phyloP scores from a whole-genome alignment of 108 stramenopile species.

The Conticribra guillardii region DNA sequence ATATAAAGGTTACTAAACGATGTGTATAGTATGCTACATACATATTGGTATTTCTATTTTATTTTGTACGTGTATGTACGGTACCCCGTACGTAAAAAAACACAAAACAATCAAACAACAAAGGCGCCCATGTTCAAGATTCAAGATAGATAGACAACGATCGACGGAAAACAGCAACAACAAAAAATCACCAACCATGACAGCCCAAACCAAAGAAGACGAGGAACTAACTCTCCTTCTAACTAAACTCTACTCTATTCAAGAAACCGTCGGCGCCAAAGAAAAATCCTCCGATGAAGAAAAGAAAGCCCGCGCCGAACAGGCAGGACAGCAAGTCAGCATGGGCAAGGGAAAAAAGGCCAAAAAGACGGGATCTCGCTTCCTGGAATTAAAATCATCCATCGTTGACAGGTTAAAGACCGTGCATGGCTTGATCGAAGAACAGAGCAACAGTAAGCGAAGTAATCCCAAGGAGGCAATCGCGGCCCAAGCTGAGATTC shows the following conservation, averaged over 20 bases:
- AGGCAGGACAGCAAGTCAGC: constrained; percentile 47
- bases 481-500: constrained; percentile 76
- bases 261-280: constrained; percentile 88
- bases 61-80: too few relatives aligned
- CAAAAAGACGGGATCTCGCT: constrained; percentile 76
- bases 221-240: constrained; percentile 82
- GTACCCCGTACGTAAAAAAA: too few relatives aligned
- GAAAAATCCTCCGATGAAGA: constrained; percentile 76
- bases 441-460: constrained; percentile 52
- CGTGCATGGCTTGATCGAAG: constrained; percentile 59
- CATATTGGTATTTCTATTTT: too few relatives aligned
- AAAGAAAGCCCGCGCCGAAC: constrained; percentile 70
- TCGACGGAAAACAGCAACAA: too few relatives aligned
- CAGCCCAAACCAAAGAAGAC: too few relatives aligned
- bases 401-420: constrained; percentile 73
- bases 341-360: constrained; percentile 79
- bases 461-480: constrained; percentile 82
- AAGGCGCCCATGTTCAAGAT: too few relatives aligned
- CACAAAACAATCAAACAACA: too few relatives aligned
- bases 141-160: too few relatives aligned
- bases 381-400: constrained; percentile 78
- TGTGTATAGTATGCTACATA: background rate
- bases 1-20: background rate
- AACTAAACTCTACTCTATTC: constrained; percentile 85
- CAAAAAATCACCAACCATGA: too few relatives aligned